Conservation (phyloP, 768 basidiomycete genomes). For the Boletus fagicola region DNA sequence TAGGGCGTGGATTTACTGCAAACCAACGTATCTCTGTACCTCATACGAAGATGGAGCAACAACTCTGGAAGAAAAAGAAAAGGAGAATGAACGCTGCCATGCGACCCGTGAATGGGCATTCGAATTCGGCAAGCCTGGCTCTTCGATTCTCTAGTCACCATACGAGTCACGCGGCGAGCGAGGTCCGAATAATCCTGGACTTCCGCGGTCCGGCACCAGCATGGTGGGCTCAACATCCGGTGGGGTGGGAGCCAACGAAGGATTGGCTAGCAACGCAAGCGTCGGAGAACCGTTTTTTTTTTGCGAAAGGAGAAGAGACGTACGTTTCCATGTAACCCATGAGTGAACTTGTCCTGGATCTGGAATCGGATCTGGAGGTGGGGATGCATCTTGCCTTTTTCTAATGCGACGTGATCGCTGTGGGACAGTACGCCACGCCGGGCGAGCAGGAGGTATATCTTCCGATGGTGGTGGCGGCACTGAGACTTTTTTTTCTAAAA, state of each 20-base stretch:
- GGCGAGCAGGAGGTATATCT: background rate
- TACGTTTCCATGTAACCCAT: background rate
- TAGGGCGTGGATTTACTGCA: too few relatives aligned
- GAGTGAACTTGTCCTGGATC: background rate
- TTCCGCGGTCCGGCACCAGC: background rate
- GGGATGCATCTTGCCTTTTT: background rate
- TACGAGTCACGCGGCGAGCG: background rate
- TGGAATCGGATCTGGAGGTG: background rate
- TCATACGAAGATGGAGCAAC: too few relatives aligned
- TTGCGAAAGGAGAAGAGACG: background rate
- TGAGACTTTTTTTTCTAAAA: too few relatives aligned
- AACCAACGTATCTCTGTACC: too few relatives aligned
- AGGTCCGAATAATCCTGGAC: background rate
- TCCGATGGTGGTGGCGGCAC: too few relatives aligned
- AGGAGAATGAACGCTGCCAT: background rate
- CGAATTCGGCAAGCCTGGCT: too few relatives aligned
- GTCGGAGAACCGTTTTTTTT: background rate
- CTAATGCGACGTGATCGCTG: background rate
- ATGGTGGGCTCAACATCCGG: conserved; percentile 34
- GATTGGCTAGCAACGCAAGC: background rate
- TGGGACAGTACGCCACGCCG: background rate
- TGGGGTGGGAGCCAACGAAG: conserved; percentile 50
- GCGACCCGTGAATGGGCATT: too few relatives aligned
- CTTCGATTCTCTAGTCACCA: background rate
- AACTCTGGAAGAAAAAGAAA: too few relatives aligned